Evolutionary conservation across 176 grass and related monocot species (phyloP), one percentile per base, ranked within the genome.

Genomic region (Cocos nucifera): DNA sequence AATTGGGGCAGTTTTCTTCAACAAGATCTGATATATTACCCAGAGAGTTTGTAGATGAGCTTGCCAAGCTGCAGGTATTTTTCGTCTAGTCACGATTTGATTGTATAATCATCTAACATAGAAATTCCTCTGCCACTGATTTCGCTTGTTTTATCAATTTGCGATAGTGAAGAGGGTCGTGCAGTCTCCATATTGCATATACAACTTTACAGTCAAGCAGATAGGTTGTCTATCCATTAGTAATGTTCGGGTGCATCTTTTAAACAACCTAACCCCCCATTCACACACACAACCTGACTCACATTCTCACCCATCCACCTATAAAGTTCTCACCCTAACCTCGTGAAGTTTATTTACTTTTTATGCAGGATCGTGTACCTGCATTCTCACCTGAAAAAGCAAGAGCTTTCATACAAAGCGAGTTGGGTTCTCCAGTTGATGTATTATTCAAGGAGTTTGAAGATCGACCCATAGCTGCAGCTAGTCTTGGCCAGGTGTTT

Each of bases 401-500:
- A 65, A 95, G 61, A 67, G 32, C 69, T 75, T 95, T 95, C 23
- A 86, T 95, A 77, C 69, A 86, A 76, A 79, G 74, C 26, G 92
- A 96, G 83, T 82, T 96, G 77, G 83, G 86, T 49, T 87, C 78
- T 70, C 67, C 86, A 57, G 78, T 96, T 66, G 86, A 96, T 70
- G 28, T 85, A 59, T 62, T 80, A 55, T 96, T 80, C 72, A 96
- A 85, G 79, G 81, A 96, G 82, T 96, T 96, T 76, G 80, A 96
- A 65, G 83, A 90, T 49, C 67, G 61, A 3, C 92, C 92, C 16
- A 96, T 96, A 77, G 92, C 92, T 72, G 86, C 92, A 30, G 92
- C 86, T 60, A 96, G 92, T 82, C 86, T 96, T 73, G 92, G 92
- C 72, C 92, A 96, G 86, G 92, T 96, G 72, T 65, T 81, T 79